Conservation (phyloP, 2,329 filamentous ascomycete species). For the Fusarium paranaense region DNA sequence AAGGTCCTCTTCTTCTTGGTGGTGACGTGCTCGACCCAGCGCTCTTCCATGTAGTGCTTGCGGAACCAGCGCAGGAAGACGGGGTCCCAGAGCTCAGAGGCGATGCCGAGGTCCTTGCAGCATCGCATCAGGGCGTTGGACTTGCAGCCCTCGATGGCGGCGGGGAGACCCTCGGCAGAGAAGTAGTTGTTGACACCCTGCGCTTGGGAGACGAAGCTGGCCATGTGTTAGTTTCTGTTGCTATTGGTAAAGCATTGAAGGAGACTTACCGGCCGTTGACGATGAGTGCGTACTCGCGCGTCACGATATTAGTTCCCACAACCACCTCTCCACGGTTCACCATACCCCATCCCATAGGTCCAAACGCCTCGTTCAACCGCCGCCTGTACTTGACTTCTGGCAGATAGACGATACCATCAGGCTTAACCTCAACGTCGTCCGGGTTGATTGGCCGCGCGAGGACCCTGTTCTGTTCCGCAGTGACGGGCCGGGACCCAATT, state of each 20-base stretch:
- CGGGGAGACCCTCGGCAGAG: conserved; percentile 87
- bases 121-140: conserved; percentile 98
- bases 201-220: conserved; percentile 88
- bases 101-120: conserved; percentile 97
- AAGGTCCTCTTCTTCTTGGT: conserved; percentile 93
- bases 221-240: background rate
- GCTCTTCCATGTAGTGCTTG: conserved; percentile 78
- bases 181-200: conserved; percentile 97
- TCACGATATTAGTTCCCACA: conserved; percentile 83
- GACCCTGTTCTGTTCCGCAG: conserved; percentile 74
- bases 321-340: conserved; percentile 88
- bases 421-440: conserved; percentile 94
- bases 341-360: conserved; percentile 94
- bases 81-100: conserved; percentile 96
- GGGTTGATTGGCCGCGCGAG: conserved; percentile 75
- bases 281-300: conserved; percentile 92
- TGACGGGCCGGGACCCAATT: conserved; percentile 77
- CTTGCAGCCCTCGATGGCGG: conserved; percentile 95
- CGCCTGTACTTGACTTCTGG: conserved; percentile 98
- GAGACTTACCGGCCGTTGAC: conserved; percentile 81
- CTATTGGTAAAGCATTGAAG: background rate
- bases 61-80: conserved; percentile 88
- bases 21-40: conserved; percentile 87
- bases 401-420: conserved; percentile 94
- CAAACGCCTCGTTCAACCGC: conserved; percentile 90